phyloP scores from a whole-genome alignment of 306 rosid genomes.

The Gynostemma pentaphyllum region DNA sequence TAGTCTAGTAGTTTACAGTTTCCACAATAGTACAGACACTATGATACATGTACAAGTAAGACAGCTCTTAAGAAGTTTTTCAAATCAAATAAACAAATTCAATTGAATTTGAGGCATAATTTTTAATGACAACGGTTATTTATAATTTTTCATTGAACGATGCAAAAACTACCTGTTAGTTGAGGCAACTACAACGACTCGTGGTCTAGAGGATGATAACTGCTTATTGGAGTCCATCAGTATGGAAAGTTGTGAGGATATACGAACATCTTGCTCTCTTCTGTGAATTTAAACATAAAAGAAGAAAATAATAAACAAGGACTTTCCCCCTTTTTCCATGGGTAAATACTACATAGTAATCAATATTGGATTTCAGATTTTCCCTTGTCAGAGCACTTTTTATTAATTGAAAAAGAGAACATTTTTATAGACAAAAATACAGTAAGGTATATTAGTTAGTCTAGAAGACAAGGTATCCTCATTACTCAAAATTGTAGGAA shows the following conservation, averaged over 20 bases:
- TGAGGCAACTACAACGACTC: slow-evolving; percentile 78
- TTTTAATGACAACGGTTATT: background rate
- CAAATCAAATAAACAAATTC: background rate
- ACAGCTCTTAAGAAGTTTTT: background rate
- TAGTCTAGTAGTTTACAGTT: slow-evolving; percentile 12
- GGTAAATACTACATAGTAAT: background rate
- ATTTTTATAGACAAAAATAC: background rate
- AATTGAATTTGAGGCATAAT: background rate
- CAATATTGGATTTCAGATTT: background rate
- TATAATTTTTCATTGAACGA: background rate
- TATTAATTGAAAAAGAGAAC: background rate
- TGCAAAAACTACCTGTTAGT: slow-evolving; percentile 55
- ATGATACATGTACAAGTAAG: background rate
- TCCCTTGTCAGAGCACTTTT: background rate
- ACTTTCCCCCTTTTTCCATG: background rate
- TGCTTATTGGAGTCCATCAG: slow-evolving; percentile 64
- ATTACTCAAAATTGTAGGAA: background rate
- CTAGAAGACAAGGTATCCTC: background rate
- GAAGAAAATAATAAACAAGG: background rate
- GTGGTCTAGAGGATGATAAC: slow-evolving; percentile 31
- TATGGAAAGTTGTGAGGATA: slow-evolving; percentile 60
- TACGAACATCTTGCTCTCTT: slow-evolving; percentile 68
- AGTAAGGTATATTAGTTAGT: background rate
- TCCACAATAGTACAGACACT: background rate
- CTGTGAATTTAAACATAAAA: slow-evolving; percentile 31